Evolutionary conservation across 2,329 filamentous ascomycete species (phyloP).

Genomic region (Penicillium italicum): DNA sequence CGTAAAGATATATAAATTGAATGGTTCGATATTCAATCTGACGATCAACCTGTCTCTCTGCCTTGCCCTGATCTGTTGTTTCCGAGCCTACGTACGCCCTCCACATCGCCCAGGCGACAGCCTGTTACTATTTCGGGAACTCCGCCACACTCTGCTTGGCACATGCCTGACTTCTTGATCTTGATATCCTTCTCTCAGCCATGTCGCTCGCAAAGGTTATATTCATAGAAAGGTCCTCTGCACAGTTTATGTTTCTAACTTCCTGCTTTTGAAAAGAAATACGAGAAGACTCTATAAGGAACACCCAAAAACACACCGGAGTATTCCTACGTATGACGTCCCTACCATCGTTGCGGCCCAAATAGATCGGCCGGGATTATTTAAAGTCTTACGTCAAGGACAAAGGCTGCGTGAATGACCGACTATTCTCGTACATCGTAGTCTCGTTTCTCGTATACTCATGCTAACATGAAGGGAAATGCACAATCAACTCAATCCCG

Average conservation of each 20-base stretch:
- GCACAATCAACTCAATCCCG: constrained; percentile 26
- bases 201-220: not conserved
- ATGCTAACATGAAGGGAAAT: not conserved
- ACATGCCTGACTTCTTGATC: not conserved
- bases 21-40: not conserved
- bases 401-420: no score
- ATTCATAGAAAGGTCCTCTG: no score
- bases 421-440: not conserved
- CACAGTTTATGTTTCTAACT: no score
- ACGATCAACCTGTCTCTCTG: not conserved
- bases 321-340: no score
- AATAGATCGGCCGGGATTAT: no score
- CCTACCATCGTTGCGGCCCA: no score
- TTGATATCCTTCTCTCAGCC: no score
- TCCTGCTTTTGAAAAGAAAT: no score
- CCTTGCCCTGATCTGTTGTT: not conserved
- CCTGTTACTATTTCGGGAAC: constrained; percentile 24
- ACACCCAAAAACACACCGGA: no score
- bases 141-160: constrained; percentile 18
- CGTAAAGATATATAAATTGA: not conserved
- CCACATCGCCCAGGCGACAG: constrained; percentile 24
- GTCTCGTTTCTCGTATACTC: constrained; percentile 8
- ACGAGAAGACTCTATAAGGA: no score
- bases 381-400: no score
- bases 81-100: not conserved